A percentile compares a stretch with the other conserved stretches of the same genome.
These are phyloP conservation scores for Chamaecyparis obtusa DNA, from an alignment of 75 land plant species.

Conservation along the genomic window DNA sequence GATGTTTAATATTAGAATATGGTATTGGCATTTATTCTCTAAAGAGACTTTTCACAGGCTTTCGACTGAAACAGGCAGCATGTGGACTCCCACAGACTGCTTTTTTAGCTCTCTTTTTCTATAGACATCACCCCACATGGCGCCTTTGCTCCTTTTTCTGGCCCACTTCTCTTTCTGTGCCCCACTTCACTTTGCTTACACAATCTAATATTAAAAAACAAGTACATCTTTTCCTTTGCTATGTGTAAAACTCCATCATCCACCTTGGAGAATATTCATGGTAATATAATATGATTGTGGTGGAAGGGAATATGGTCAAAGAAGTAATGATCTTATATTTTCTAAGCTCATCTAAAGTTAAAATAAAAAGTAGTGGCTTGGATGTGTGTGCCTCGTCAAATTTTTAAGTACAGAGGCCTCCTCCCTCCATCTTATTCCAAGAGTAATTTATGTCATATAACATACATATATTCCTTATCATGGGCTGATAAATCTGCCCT, in stretches of 20 bases:
- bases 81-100: not conserved
- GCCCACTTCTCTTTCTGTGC: not conserved
- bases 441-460: not conserved
- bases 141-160: not conserved
- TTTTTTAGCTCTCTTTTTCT: not conserved
- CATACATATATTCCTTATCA: not conserved
- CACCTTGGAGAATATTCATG: not conserved
- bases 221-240: too few relatives aligned
- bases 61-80: not conserved
- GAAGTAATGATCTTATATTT: not conserved
- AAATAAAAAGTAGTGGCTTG: conserved; percentile 2
- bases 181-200: not conserved
- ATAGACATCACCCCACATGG: not conserved
- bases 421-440: not conserved
- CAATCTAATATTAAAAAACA: too few relatives aligned
- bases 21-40: not conserved
- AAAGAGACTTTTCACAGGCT: not conserved
- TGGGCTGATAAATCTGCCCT: not conserved
- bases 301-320: not conserved
- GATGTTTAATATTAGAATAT: not conserved
- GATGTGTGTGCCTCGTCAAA: not conserved
- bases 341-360: not conserved
- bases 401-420: not conserved
- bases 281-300: not conserved
- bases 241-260: too few relatives aligned